Base-by-base conservation (phyloP, 352 stramenopile species). In the Phytophthora citricola region DNA sequence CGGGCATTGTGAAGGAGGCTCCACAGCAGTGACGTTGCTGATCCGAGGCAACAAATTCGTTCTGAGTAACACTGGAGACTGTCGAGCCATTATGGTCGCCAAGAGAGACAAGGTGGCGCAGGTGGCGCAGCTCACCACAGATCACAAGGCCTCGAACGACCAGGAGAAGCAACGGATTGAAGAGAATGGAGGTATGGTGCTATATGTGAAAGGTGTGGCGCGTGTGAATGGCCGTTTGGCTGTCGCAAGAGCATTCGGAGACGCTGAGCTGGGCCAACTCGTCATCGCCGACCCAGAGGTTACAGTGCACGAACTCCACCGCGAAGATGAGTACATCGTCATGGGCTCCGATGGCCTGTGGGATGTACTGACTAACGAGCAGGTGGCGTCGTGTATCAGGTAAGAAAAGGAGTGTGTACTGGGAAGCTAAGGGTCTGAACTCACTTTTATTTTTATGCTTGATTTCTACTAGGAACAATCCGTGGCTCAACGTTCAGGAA, bases 21-120 rank as follows among this genome's bases (percentile, higher is more conserved):
- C 81, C 3, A 94, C 86, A 1, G 86, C 80, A 0, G 69, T 92
- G 32, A 81, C 79, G 1, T 59, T 92, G 51, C 55, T 94, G 20
- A 79, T 92, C 20, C 75, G 86, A 31, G 63, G 73, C 24, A 66
- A 72, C 4, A 66, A 70, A 32, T 73, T 76, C 14, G 76, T 88
- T 26, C 60, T 92, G 10, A 89, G 83, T 66, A 94, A 95, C 43
- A 91, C 85, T 20, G 87, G 87, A 48, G 87, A 95, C 67, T 95
- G 82, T 38, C 70, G 87, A 31, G 87, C 83, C 2, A 71, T 95
- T 15, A 54, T 95, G 38, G 66, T 91, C 31, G 71, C 84, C 1
- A 73, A 67, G 44, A 67, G 56, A 47, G 56, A 60, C 15, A 71
- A 64, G 8, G 39, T 58, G 29, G 51, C 41, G 55, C 20, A 73